Conservation (phyloP, 139 green algal species). For the Haematococcus sp. region DNA sequence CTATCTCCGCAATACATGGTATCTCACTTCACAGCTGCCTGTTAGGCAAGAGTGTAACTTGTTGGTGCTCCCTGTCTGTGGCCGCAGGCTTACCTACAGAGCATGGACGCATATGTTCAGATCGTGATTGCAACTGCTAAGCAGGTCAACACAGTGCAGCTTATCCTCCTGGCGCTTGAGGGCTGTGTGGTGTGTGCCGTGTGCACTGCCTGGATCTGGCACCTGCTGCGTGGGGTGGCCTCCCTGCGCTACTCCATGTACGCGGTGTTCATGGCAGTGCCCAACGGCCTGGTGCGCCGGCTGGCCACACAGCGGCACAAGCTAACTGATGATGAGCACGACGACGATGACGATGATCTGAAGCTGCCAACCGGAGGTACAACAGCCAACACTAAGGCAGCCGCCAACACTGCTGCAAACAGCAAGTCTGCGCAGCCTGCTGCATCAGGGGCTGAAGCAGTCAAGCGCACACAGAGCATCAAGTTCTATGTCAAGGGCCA, state of each 20-base stretch:
- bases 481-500: too few species aligned
- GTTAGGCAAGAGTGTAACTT: too few species aligned
- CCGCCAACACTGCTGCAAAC: too few species aligned
- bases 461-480: too few species aligned
- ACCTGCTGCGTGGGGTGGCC: background rate
- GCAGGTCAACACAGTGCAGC: slow-evolving; percentile 1
- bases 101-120: slow-evolving; percentile 2
- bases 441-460: too few species aligned
- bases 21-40: too few species aligned
- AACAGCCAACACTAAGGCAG: too few species aligned
- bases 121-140: background rate
- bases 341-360: background rate
- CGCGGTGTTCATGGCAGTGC: background rate
- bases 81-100: background rate
- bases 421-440: too few species aligned
- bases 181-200: background rate
- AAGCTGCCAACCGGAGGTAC: background rate
- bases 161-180: background rate
- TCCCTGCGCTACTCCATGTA: background rate
- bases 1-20: too few species aligned
- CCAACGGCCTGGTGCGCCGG: too few species aligned
- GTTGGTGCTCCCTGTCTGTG: too few species aligned
- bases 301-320: too few species aligned
- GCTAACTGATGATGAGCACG: background rate
- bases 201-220: slow-evolving; percentile 1